Percentiles rank a stretch among this genome's conserved stretches.
Evolutionary conservation across 2,329 filamentous ascomycete species (phyloP).

Genomic region (Exophiala sp.): DNA sequence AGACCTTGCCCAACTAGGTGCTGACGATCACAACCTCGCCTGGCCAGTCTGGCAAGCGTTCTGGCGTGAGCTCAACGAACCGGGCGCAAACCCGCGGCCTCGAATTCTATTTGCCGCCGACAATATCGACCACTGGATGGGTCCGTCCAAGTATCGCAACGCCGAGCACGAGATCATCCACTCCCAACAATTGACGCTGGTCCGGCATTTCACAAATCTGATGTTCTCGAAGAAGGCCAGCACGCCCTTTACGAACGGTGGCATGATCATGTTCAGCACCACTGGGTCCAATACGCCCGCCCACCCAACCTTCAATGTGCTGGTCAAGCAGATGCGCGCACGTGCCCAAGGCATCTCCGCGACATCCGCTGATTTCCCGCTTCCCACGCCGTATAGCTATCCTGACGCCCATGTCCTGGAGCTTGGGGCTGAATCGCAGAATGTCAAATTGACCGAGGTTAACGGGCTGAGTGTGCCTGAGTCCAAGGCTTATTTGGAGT

Average conservation of each 20-base stretch:
- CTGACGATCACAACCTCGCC: constrained; percentile 70
- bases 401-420: constrained; percentile 54
- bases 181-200: constrained; percentile 74
- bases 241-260: constrained; percentile 63
- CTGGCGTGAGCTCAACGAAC: constrained; percentile 70
- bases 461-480: constrained; percentile 70
- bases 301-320: constrained; percentile 65
- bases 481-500: constrained; percentile 79
- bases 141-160: constrained; percentile 69
- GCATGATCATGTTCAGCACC: constrained; percentile 71
- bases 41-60: constrained; percentile 78
- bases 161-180: constrained; percentile 72
- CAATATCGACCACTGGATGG: constrained; percentile 77
- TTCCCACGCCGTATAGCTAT: constrained; percentile 51
- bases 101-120: constrained; percentile 75
- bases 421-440: constrained; percentile 29
- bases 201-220: constrained; percentile 70
- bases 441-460: constrained; percentile 51
- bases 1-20: constrained; percentile 64
- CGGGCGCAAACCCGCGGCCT: constrained; percentile 48
- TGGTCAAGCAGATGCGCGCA: constrained; percentile 52
- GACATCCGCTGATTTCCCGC: constrained; percentile 41
- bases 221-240: constrained; percentile 59
- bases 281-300: constrained; percentile 67
- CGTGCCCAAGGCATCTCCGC: constrained; percentile 34